Percentiles rank a stretch among this genome's conserved stretches.
Conservation (phyloP, 1,284 basidiomycete genomes). For the Kwoniella shivajii region DNA sequence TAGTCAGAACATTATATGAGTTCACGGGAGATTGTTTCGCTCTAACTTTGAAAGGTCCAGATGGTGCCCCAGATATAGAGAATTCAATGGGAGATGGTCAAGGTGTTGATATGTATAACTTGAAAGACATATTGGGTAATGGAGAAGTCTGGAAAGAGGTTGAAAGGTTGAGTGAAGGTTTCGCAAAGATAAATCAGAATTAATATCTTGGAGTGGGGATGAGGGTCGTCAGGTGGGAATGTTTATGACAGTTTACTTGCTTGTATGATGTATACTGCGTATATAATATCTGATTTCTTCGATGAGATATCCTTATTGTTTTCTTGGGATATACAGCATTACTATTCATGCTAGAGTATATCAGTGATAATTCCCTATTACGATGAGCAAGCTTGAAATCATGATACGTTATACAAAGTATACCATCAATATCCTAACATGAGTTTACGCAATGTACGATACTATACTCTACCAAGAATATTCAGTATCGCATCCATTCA, state of each 20-base stretch:
- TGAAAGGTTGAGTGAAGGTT: conserved; percentile 12
- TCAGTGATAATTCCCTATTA: no score
- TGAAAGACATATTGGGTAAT: conserved; percentile 35
- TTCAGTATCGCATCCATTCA: no score
- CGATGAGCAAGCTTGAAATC: no score
- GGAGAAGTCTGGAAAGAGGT: conserved; percentile 29
- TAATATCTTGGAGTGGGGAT: background rate
- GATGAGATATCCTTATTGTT: no score
- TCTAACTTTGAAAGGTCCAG: conserved; percentile 48
- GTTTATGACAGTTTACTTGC: background rate
- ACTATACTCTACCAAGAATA: background rate
- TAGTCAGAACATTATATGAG: conserved; percentile 49
- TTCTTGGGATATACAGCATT: no score
- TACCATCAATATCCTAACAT: no score
- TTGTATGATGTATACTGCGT: background rate
- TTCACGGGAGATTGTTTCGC: conserved; percentile 51
- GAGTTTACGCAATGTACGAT: background rate
- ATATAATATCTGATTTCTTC: no score
- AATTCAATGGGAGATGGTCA: conserved; percentile 48
- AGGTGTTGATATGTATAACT: conserved; percentile 36
- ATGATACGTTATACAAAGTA: no score
- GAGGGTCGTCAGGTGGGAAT: background rate
- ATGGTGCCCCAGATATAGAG: conserved; percentile 37
- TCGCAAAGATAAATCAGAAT: conserved; percentile 18
- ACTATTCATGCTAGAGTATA: no score